Conservation (phyloP, 2,329 filamentous ascomycete genomes). For the Trichophyton rubrum region DNA sequence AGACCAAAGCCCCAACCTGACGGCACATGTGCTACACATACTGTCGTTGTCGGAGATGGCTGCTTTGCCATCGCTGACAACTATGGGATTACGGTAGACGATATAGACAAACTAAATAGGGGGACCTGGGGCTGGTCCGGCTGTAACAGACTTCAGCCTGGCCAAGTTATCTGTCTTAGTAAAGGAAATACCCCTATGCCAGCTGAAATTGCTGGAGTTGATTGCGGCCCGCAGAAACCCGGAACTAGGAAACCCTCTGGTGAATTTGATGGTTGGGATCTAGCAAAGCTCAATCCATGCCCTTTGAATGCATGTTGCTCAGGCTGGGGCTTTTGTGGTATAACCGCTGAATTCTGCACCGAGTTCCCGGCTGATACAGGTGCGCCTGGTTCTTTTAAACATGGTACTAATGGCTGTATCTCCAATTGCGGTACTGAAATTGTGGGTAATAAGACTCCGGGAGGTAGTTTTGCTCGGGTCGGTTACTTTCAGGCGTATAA, state of each 20-base stretch:
- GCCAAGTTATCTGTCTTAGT: constrained; percentile 31
- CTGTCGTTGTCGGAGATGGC: constrained; percentile 23
- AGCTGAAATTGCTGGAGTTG: constrained; percentile 32
- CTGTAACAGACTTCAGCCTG: constrained; percentile 25
- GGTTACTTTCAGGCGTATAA: constrained; percentile 26
- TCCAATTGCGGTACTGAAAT: constrained; percentile 9
- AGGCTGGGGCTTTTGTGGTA: constrained; percentile 35
- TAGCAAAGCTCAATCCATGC: constrained; percentile 36
- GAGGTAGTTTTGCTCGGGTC: constrained; percentile 14
- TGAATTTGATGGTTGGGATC: constrained; percentile 14
- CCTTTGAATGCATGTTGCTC: constrained; percentile 34
- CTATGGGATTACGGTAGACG: constrained; percentile 21
- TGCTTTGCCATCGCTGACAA: constrained; percentile 30
- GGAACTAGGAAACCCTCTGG: constrained; percentile 27
- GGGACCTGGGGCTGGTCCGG: constrained; percentile 32
- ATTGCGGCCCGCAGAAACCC: constrained; percentile 37
- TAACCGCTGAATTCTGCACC: constrained; percentile 34
- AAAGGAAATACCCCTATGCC: constrained; percentile 33
- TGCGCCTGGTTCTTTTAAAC: constrained; percentile 25
- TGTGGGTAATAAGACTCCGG: constrained; percentile 11
- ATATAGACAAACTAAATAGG: constrained; percentile 31
- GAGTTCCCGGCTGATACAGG: constrained; percentile 17
- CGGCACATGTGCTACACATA: constrained; percentile 29
- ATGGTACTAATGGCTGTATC: constrained; percentile 21
- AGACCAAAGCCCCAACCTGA: constrained; percentile 24